Percentiles rank a stretch among this genome's conserved stretches.
Conservation (phyloP, 192 early-diverging fungal species). For the Entomortierella chlamydospora region DNA sequence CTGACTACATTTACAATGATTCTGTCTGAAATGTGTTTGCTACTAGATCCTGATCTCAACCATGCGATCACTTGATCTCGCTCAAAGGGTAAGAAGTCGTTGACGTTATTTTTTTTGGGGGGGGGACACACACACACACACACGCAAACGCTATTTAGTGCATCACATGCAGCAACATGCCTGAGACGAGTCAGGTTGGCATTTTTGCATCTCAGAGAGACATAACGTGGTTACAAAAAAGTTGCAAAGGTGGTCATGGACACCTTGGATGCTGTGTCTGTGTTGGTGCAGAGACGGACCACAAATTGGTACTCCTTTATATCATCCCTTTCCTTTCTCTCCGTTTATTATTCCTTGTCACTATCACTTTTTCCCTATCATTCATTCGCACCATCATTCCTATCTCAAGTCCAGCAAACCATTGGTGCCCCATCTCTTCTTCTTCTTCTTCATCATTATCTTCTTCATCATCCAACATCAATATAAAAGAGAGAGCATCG, state of each 20-base stretch:
- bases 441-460: neutral
- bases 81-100: constrained; percentile 30
- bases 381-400: neutral
- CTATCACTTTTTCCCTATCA: neutral
- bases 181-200: neutral
- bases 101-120: neutral
- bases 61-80: constrained; percentile 51
- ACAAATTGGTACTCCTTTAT: neutral
- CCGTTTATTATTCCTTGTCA: neutral
- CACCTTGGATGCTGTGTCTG: too few species aligned
- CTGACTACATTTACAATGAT: neutral
- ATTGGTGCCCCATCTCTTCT: neutral
- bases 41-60: constrained; percentile 47
- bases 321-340: constrained; percentile 12
- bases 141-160: too few species aligned
- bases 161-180: neutral
- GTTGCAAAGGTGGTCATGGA: neutral
- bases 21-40: too few species aligned
- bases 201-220: neutral
- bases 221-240: neutral
- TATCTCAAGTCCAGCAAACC: neutral
- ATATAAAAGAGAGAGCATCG: neutral
- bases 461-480: neutral
- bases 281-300: constrained; percentile 16
- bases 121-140: too few species aligned